Percentiles rank a stretch among this genome's conserved stretches.
phyloP scores from a whole-genome alignment of 495 filamentous ascomycete species.

The Hypoxylon fuscum region DNA sequence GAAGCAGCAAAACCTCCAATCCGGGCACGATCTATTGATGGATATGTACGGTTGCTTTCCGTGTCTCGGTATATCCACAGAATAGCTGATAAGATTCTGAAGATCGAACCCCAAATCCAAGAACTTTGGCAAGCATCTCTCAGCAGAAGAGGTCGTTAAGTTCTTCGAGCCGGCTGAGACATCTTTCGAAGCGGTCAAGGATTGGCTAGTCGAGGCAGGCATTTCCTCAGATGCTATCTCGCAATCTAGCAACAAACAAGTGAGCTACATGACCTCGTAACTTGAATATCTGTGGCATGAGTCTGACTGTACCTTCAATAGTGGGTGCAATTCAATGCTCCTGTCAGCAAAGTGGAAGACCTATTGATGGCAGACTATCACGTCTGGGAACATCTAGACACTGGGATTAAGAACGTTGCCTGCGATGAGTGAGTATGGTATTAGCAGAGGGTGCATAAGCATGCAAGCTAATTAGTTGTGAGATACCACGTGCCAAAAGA shows the following conservation, averaged over 20 bases:
- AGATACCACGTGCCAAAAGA: slow-evolving; percentile 63
- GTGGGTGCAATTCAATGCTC: slow-evolving; percentile 65
- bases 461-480: slow-evolving; percentile 22
- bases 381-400: slow-evolving; percentile 59
- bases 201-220: slow-evolving; percentile 61
- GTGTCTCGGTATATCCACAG: slow-evolving; percentile 47
- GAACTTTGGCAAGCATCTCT: slow-evolving; percentile 64
- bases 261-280: slow-evolving; percentile 14
- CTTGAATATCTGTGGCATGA: neutral
- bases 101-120: slow-evolving; percentile 74
- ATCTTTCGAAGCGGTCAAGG: slow-evolving; percentile 54
- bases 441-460: neutral
- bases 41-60: slow-evolving; percentile 39
- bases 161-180: slow-evolving; percentile 57
- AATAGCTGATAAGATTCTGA: slow-evolving; percentile 86
- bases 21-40: slow-evolving; percentile 44
- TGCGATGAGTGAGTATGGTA: slow-evolving; percentile 41
- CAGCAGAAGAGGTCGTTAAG: slow-evolving; percentile 56
- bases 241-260: slow-evolving; percentile 42
- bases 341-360: slow-evolving; percentile 60
- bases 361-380: slow-evolving; percentile 66
- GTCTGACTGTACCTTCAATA: slow-evolving; percentile 47
- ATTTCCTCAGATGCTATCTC: slow-evolving; percentile 59
- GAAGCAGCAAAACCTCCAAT: slow-evolving; percentile 40
- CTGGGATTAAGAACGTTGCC: slow-evolving; percentile 39